Base-by-base conservation (phyloP, 1,139 yeast genomes). In the Taphrina communis region DNA sequence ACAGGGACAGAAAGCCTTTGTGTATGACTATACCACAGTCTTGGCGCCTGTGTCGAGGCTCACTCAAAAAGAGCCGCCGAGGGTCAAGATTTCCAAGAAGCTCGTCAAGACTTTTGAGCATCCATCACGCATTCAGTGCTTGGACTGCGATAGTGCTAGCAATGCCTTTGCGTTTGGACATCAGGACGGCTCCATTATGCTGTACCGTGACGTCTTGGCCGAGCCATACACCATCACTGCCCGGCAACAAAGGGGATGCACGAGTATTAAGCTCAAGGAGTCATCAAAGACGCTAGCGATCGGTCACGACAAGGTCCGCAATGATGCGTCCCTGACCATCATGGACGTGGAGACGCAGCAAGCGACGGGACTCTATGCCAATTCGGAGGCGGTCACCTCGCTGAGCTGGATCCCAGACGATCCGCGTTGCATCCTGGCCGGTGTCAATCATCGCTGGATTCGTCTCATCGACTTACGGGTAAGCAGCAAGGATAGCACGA, bases 281-380 rank as follows among this genome's bases (percentile, higher is more conserved):
- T 46, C 62, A 7, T 46, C 62, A 7, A 42, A 46, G 19, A 36
- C 19, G 19, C 79, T 92, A 6, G 97, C 92, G 0, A 86, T 88
- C 38, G 97, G 96, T 0, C 83, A 88, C 71, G 97, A 92, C 72
- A 86, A 90, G 73, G 88, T 89, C 8, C 82, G 94, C 68, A 90
- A 87, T 73, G 97, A 90, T 75, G 85, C 86, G 70, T 87, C 95
- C 38, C 79, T 93, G 63, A 89, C 89, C 73, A 82, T 93, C 12
- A 92, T 96, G 94, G 90, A 90, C 75, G 81, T 90, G 21, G 55
- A 62, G n/a, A 25, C 63, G 19, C 41, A 42, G 41, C 36, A 35
- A 4, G 53, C 87, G 85, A 35, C 53, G 19, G 46, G 52, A 19
- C 65, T 58, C n/a, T 58, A 19, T 56, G 69, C 68, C 17, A 17